These are phyloP conservation scores for Erythrobasidium hasegawianum DNA, from an alignment of 1,284 basidiomycete genomes.

Conservation along the genomic window DNA sequence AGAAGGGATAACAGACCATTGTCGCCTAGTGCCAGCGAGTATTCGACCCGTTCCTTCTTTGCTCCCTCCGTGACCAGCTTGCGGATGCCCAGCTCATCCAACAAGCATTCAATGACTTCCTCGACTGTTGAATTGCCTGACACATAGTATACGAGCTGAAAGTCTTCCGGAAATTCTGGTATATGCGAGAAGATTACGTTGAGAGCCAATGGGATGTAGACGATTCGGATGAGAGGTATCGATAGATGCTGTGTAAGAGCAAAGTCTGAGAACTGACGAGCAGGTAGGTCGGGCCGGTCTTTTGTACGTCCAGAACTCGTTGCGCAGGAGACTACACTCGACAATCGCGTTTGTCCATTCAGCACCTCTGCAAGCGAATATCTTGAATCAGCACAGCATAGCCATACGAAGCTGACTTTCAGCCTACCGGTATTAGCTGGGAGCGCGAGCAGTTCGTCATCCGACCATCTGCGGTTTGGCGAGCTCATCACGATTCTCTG, in stretches of 20 bases:
- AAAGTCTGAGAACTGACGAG: constrained; percentile 66
- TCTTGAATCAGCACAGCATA: background rate
- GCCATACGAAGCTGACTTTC: background rate
- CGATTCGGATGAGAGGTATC: constrained; percentile 63
- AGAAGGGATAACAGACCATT: constrained; percentile 3
- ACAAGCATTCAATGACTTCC: constrained; percentile 57
- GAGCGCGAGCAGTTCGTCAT: constrained; percentile 35
- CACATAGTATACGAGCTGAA: constrained; percentile 62
- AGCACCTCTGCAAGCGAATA: constrained; percentile 13
- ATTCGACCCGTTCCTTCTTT: constrained; percentile 48
- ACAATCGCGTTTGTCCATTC: constrained; percentile 6
- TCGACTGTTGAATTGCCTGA: constrained; percentile 57
- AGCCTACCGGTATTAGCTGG: background rate
- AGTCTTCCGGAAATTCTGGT: constrained; percentile 71
- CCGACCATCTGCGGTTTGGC: constrained; percentile 31
- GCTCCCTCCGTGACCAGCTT: constrained; percentile 52
- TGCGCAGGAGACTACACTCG: constrained; percentile 11
- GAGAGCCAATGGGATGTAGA: constrained; percentile 62
- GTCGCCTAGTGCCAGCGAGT: constrained; percentile 35
- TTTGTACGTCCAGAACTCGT: background rate
- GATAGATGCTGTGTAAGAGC: constrained; percentile 67
- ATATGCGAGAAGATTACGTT: constrained; percentile 63
- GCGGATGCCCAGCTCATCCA: constrained; percentile 66
- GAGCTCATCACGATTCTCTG: constrained; percentile 34
- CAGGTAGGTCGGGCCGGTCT: background rate